Base-by-base conservation (phyloP, 1,284 basidiomycete genomes). In the Rhodotorula sp. region DNA sequence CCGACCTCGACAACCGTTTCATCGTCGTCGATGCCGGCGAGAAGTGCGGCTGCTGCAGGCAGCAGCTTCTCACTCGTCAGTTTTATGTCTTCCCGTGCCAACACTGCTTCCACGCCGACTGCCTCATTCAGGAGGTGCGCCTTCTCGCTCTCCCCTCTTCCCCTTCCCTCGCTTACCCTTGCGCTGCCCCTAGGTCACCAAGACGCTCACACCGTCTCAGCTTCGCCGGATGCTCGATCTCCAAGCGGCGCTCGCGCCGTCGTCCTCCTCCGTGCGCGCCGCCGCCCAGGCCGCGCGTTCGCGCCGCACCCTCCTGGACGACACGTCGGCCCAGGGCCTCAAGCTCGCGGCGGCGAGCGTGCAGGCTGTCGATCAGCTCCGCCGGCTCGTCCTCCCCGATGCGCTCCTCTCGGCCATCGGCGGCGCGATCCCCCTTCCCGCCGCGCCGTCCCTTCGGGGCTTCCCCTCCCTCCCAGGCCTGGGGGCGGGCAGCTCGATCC, bases 21-120 rank as follows among this genome's bases (percentile, higher is more conserved):
- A 88, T 99, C 61, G 94, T 93, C 0, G 89, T 99, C 70, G 92
- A 97, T 77, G 87, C 89, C 29, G 88, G 88, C 71, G 95, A 98
- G 78, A 87, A 88, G 76, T 99, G 97, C 80, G 89, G 90, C 36
- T 85, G 87, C 54, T 99, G 97, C 82, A 86, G 86, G 22, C 85
- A 87, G 71, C 84, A 88, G 51, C 84, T 99, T 65, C 83, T 97
- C 61, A 90, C 89, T 39, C 85, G 97, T 69, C 94, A 97, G 80
- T 98, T 98, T 81, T 99, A 99, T 82, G 92, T 97, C 60, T 99
- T 99, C 84, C 95, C 95, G 19, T 99, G 97, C 82, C 91, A 95
- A 64, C 79, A 80, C 44, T 66, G 72, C 17, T 79, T 97, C 87
- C 94, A 97, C 82, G 92, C 92, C 15, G 94, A 97, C 81, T 97